These are phyloP conservation scores for Periconia sp. DNA, from an alignment of 2,329 filamentous ascomycete genomes.

Conservation along the genomic window DNA sequence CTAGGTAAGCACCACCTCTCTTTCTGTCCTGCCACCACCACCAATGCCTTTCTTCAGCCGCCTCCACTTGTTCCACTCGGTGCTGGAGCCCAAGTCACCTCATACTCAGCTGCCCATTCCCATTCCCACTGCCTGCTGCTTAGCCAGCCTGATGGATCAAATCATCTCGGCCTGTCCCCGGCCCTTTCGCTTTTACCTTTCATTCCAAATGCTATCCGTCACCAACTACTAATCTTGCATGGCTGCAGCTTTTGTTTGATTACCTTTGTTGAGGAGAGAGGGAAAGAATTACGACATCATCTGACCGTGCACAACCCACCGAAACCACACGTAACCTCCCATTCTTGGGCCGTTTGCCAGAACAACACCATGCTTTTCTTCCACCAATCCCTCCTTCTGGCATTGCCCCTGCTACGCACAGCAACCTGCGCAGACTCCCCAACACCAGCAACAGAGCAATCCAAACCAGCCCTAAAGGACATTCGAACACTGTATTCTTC, in stretches of 20 bases:
- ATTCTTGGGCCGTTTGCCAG: background rate
- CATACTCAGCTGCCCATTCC: background rate
- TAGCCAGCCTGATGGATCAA: background rate
- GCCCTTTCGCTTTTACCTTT: background rate
- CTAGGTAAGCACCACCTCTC: background rate
- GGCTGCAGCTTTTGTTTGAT: background rate
- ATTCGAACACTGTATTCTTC: slow-evolving; percentile 29
- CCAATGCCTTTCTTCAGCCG: background rate
- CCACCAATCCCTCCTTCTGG: background rate
- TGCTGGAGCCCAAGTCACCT: background rate
- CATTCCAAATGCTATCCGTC: background rate
- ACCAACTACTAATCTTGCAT: background rate
- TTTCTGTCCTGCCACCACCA: background rate
- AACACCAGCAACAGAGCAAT: slow-evolving; percentile 30
- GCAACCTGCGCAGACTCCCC: slow-evolving; percentile 7
- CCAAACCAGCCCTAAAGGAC: slow-evolving; percentile 21
- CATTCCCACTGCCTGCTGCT: too few relatives aligned
- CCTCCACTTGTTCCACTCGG: too few relatives aligned
- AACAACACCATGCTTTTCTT: background rate
- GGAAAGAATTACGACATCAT: background rate
- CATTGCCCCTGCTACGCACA: background rate
- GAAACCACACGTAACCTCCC: background rate
- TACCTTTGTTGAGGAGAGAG: background rate
- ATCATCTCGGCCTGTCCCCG: background rate
- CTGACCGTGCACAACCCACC: background rate